Evolutionary conservation across 2,329 filamentous ascomycete species (phyloP), one percentile per base, ranked within the genome.

Genomic region (Diplodia mutila): DNA sequence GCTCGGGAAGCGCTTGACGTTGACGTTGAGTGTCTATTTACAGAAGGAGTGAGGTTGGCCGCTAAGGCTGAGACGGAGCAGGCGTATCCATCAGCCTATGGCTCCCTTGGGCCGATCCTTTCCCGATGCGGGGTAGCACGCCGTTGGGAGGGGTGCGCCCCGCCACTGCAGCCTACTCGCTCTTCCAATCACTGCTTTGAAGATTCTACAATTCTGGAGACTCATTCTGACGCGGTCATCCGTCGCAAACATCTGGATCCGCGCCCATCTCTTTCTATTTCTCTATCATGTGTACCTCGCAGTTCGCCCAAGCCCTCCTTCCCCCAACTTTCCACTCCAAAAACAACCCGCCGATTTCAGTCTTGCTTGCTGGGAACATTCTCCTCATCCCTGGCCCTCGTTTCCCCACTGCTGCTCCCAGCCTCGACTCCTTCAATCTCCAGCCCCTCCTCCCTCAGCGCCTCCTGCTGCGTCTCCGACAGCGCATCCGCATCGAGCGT

Each of bases 401-500:
- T 23, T 16, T 32, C 55, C 23, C 37, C 42, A 11, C 55, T 46
- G 39, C 18, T 46, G 39, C 8, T 21, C 11, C 39, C 57, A 7
- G 65, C 42, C 48, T 52, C 27, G 14, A 49, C 18, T 3, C 66
- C 70, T n/a, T 73, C 70, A 57, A 73, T 69, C n/a, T 71, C 42
- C 37, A 72, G 18, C 1, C 70, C 73, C 34, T 72, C 72, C 48
- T 70, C 72, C 6, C 67, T 59, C 29, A 73, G 65, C 4, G 70
- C 71, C 61, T 69, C 68, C 67, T 72, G 73, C 69, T 73, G 75
- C 39, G 68, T 70, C 39, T 75, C 72, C 12, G 69, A 71, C 49
- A 74, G 48, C 6, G 71, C 72, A 49, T 72, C 75, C 32, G 70
- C 72, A 53, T 80, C 80, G 63, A 88, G 78, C 2, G 86, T 89